These are phyloP conservation scores for Fraxinus nigra DNA, from an alignment of 305 asterid genomes.

Conservation along the genomic window DNA sequence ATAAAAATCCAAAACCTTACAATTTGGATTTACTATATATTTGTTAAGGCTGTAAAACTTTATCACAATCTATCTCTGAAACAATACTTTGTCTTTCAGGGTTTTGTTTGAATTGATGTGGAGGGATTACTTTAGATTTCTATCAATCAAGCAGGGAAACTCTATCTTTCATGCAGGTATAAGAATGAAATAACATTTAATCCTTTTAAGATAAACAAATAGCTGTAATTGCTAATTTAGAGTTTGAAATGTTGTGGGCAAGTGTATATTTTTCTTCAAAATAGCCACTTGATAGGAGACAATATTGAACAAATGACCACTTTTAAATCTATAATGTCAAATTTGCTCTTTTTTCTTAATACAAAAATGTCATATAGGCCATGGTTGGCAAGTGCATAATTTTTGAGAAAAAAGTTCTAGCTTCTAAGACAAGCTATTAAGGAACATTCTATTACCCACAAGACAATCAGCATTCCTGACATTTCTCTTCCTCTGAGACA, in stretches of 20 bases:
- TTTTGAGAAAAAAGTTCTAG: neutral
- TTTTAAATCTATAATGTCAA: neutral
- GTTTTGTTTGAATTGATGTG: conserved; percentile 89
- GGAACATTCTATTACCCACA: neutral
- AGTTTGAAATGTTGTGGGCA: neutral
- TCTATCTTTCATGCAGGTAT: conserved; percentile 77
- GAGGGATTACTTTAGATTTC: conserved; percentile 94
- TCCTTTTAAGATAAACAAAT: neutral
- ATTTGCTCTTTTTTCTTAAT: too few species aligned
- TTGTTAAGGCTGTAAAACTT: neutral
- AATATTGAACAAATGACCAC: neutral
- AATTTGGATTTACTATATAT: neutral
- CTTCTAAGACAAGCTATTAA: neutral
- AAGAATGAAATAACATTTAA: neutral
- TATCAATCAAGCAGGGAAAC: conserved; percentile 78
- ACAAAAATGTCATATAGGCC: neutral
- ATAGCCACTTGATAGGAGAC: neutral
- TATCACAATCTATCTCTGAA: neutral
- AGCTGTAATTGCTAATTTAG: neutral
- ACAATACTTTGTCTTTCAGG: conserved; percentile 42
- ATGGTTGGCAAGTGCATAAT: neutral
- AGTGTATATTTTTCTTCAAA: too few species aligned
- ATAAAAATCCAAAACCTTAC: neutral
- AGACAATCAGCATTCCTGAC: neutral
- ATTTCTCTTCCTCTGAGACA: neutral